Evolutionary conservation across 2,329 filamentous ascomycete genomes (phyloP).

Genomic region (Akanthomyces muscarius): DNA sequence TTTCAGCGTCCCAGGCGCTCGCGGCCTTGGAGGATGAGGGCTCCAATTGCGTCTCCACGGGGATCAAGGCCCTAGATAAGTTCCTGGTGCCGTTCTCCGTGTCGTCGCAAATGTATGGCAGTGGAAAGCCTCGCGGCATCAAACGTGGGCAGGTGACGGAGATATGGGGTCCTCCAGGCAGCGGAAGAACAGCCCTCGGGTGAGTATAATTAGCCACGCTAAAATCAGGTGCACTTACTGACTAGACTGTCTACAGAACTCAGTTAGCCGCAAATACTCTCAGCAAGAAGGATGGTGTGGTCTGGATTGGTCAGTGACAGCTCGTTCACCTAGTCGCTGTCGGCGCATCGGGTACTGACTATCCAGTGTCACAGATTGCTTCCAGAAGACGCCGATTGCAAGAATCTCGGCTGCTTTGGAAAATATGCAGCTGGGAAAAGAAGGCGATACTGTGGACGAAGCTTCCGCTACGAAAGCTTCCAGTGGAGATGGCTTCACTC

Average conservation of each 20-base stretch:
- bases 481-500: slow-evolving; percentile 36
- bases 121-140: slow-evolving; percentile 51
- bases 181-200: slow-evolving; percentile 81
- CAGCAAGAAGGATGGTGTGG: slow-evolving; percentile 55
- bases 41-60: slow-evolving; percentile 52
- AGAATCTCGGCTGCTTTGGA: slow-evolving; percentile 28
- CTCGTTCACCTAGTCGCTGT: neutral
- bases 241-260: slow-evolving; percentile 50
- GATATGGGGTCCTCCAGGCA: slow-evolving; percentile 80
- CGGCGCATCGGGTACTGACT: slow-evolving; percentile 5
- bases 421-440: slow-evolving; percentile 18
- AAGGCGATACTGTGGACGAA: slow-evolving; percentile 10
- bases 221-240: neutral
- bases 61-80: slow-evolving; percentile 50
- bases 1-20: slow-evolving; percentile 70
- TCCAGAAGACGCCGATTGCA: slow-evolving; percentile 36
- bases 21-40: slow-evolving; percentile 52
- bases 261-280: slow-evolving; percentile 65
- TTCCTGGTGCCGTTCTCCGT: slow-evolving; percentile 32
- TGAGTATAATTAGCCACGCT: slow-evolving; percentile 39
- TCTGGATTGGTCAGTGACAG: slow-evolving; percentile 72
- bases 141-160: slow-evolving; percentile 77
- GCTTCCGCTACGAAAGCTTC: slow-evolving; percentile 20
- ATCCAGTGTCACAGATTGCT: slow-evolving; percentile 39
- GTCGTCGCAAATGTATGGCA: neutral